phyloP scores from a whole-genome alignment of 2,329 filamentous ascomycete genomes.

The Pezicula carpinea region DNA sequence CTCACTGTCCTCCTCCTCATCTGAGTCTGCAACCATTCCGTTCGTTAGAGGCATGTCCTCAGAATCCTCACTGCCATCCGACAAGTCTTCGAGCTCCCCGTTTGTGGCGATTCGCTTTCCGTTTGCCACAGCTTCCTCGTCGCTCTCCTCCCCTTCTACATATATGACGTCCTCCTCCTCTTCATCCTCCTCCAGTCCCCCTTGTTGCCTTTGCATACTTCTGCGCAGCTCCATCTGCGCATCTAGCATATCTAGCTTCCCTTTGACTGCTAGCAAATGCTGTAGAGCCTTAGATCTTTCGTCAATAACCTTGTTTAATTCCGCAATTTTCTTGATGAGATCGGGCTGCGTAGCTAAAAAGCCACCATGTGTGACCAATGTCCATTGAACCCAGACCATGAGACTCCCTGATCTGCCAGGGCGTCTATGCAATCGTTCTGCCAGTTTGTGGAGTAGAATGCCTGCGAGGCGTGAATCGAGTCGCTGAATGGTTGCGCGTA shows the following conservation, averaged over 20 bases:
- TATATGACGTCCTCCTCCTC: constrained; percentile 67
- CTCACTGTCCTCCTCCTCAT: constrained; percentile 39
- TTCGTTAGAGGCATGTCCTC: constrained; percentile 35
- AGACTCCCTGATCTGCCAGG: constrained; percentile 86
- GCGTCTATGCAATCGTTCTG: constrained; percentile 78
- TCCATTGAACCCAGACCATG: constrained; percentile 96
- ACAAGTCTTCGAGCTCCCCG: constrained; percentile 17
- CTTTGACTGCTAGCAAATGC: constrained; percentile 82
- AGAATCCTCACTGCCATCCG: constrained; percentile 26
- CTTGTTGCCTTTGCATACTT: constrained; percentile 51
- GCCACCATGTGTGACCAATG: constrained; percentile 85
- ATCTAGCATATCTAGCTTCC: constrained; percentile 90
- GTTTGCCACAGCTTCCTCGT: constrained; percentile 47
- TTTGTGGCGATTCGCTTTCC: constrained; percentile 13
- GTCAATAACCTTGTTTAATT: constrained; percentile 80
- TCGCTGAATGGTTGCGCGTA: constrained; percentile 85
- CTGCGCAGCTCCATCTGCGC: constrained; percentile 80
- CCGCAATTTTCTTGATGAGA: constrained; percentile 70
- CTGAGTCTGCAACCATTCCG: constrained; percentile 42
- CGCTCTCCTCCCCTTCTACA: constrained; percentile 69
- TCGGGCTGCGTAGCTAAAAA: constrained; percentile 84
- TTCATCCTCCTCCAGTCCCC: constrained; percentile 37
- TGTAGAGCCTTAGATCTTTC: constrained; percentile 79
- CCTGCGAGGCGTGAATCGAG: constrained; percentile 82
- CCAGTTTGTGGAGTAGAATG: constrained; percentile 74